Base-by-base conservation (phyloP, 164 flowering plant species). In the Vitis amurensis region DNA sequence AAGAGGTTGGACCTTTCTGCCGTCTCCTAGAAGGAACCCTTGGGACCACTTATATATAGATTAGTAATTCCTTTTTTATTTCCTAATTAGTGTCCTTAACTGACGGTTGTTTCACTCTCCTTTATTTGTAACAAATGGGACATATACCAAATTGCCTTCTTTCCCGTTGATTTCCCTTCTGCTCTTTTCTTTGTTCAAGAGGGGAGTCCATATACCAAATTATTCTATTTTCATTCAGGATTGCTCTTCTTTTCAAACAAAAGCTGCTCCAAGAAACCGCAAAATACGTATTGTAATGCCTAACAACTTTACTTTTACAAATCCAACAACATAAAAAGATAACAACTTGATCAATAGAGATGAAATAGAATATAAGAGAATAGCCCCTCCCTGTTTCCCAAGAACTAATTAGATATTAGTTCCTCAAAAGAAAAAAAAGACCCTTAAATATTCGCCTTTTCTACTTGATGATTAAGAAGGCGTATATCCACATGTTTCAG, bases 401-500 rank as follows among this genome's bases (percentile, higher is more conserved):
- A 29, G 56, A 48, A 55, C 23, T 53, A 55, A 67, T 44, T 55
- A 67, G 61, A 68, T n/a, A 50, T 53, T 64, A 63, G 53, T 55
- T 51, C 63, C 64, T 11, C 0, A 37, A 37, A 37, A 37, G 44
- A 37, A 4, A 37, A 37, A 37, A 44, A 64, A 31, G 27, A 49
- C 57, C 55, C 56, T 55, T 0, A 37, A 47, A 19, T 61, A 63
- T 63, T 29, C 19, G 31, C 67, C 64, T 50, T 14, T 57, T 68
- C 14, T 63, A 57, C 16, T 37, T 58, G 58, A 37, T 37, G 7
- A 59, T 5, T 55, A 69, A 74, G 66, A 48, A 23, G 44, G 13
- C 58, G 7, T 37, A 69, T 64, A 69, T 74, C 73, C 64, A 63
- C 59, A 65, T 63, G 30, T 29, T 49, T 63, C 52, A 37, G 58